These are phyloP conservation scores for Thalassiosira sp. DNA, from an alignment of 352 stramenopile species.

Conservation along the genomic window DNA sequence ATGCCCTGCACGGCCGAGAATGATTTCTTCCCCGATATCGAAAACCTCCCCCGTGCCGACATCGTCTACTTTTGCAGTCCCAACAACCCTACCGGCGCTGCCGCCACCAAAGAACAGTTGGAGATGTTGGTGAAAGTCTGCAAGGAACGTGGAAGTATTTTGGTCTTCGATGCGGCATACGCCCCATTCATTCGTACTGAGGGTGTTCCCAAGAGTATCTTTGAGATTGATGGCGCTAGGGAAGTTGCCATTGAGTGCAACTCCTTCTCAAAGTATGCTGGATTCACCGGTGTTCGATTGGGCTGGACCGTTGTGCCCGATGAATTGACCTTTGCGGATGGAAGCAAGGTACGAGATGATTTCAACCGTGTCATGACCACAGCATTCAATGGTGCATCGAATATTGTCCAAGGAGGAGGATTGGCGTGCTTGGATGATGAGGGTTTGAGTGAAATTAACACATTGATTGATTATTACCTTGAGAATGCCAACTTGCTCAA, in stretches of 20 bases:
- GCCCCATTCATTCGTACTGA: slow-evolving; percentile 87
- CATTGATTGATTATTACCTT: slow-evolving; percentile 89
- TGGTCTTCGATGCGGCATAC: slow-evolving; percentile 90
- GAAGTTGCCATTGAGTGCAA: slow-evolving; percentile 88
- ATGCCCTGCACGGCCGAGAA: slow-evolving; percentile 87
- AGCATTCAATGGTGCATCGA: slow-evolving; percentile 88
- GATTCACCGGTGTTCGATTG: slow-evolving; percentile 87
- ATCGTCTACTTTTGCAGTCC: slow-evolving; percentile 89
- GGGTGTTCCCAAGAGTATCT: slow-evolving; percentile 87
- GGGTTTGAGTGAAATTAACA: slow-evolving; percentile 85
- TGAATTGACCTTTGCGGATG: slow-evolving; percentile 85
- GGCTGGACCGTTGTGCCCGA: slow-evolving; percentile 88
- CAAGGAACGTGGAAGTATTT: slow-evolving; percentile 83
- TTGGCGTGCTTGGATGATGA: slow-evolving; percentile 86
- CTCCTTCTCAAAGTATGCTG: slow-evolving; percentile 89
- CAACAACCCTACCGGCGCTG: slow-evolving; percentile 89
- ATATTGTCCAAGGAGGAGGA: slow-evolving; percentile 88
- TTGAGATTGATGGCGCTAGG: slow-evolving; percentile 86
- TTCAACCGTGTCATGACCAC: slow-evolving; percentile 90
- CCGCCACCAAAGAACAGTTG: slow-evolving; percentile 85
- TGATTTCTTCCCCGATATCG: slow-evolving; percentile 88
- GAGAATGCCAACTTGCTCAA: slow-evolving; percentile 86
- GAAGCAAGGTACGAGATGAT: slow-evolving; percentile 83
- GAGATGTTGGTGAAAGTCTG: slow-evolving; percentile 83
- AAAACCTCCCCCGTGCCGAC: slow-evolving; percentile 81